Conservation (phyloP, 805 yeast genomes). For the Novakomyces olei region DNA sequence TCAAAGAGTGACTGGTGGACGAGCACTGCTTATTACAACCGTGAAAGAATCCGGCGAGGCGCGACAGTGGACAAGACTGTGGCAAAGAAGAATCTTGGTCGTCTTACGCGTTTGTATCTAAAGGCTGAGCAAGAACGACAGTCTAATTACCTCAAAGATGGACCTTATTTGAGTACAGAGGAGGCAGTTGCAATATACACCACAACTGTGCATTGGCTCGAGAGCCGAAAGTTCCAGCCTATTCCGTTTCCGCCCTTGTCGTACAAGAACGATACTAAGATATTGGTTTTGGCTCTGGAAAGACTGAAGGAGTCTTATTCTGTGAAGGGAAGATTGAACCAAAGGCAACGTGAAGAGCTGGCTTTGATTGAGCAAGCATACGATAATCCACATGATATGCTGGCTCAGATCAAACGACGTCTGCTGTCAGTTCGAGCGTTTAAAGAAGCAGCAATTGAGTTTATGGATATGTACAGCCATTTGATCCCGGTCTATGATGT, state of each 20-base stretch:
- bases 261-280: conserved; percentile 81
- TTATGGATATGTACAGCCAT: conserved; percentile 78
- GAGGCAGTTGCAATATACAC: conserved; percentile 76
- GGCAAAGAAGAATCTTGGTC: conserved; percentile 77
- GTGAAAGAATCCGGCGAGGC: conserved; percentile 77
- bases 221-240: conserved; percentile 57
- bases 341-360: conserved; percentile 75
- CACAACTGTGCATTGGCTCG: conserved; percentile 82
- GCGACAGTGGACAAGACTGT: conserved; percentile 85
- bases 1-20: conserved; percentile 97
- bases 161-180: conserved; percentile 66
- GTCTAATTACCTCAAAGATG: conserved; percentile 51
- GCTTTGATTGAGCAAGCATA: conserved; percentile 89
- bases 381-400: conserved; percentile 86
- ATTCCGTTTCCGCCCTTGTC: conserved; percentile 85
- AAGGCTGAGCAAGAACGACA: conserved; percentile 84
- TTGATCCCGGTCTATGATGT: conserved; percentile 68
- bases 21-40: conserved; percentile 73
- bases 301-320: conserved; percentile 61
- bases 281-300: conserved; percentile 74
- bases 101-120: conserved; percentile 79
- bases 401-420: conserved; percentile 62
- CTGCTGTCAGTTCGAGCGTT: conserved; percentile 75
- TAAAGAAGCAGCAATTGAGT: conserved; percentile 65
- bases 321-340: conserved; percentile 54